Evolutionary conservation across 495 filamentous ascomycete species (phyloP).

Genomic region (Penicillium desertorum): DNA sequence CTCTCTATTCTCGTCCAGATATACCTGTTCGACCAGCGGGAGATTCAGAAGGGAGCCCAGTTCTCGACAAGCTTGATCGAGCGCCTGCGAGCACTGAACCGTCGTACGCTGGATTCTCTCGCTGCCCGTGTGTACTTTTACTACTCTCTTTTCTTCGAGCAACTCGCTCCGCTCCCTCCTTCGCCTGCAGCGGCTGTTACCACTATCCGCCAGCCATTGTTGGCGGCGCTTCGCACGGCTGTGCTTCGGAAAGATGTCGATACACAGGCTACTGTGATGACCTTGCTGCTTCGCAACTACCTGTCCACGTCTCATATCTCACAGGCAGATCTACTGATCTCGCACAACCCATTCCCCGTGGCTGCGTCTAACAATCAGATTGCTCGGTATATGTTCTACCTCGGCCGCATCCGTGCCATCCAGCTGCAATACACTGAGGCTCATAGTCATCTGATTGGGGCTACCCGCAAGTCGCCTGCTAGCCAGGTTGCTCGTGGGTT

Average conservation of each 20-base stretch:
- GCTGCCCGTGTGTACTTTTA: conserved; percentile 98
- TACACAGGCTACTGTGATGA: conserved; percentile 92
- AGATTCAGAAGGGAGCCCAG: conserved; percentile 71
- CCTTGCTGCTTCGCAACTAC: conserved; percentile 92
- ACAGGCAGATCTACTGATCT: conserved; percentile 92
- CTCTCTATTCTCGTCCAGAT: conserved; percentile 87
- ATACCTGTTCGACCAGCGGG: conserved; percentile 79
- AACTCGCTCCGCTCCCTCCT: conserved; percentile 79
- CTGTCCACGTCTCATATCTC: conserved; percentile 94
- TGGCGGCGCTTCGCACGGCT: conserved; percentile 86
- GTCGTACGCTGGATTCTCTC: conserved; percentile 88
- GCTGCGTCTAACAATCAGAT: conserved; percentile 97
- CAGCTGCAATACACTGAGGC: conserved; percentile 95
- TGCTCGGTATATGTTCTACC: conserved; percentile 91
- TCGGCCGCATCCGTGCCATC: conserved; percentile 93
- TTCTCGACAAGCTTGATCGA: conserved; percentile 82
- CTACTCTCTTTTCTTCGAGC: conserved; percentile 90
- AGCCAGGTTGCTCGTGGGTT: conserved; percentile 87
- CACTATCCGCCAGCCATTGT: conserved; percentile 78
- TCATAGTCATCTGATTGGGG: conserved; percentile 88
- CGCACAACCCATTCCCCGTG: conserved; percentile 89
- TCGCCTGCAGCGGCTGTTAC: conserved; percentile 82
- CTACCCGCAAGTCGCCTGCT: conserved; percentile 90
- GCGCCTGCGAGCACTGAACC: conserved; percentile 83
- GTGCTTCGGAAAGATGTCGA: conserved; percentile 95